Evolutionary conservation across 164 flowering plant species (phyloP).

Genomic region (Pachysandra terminalis): DNA sequence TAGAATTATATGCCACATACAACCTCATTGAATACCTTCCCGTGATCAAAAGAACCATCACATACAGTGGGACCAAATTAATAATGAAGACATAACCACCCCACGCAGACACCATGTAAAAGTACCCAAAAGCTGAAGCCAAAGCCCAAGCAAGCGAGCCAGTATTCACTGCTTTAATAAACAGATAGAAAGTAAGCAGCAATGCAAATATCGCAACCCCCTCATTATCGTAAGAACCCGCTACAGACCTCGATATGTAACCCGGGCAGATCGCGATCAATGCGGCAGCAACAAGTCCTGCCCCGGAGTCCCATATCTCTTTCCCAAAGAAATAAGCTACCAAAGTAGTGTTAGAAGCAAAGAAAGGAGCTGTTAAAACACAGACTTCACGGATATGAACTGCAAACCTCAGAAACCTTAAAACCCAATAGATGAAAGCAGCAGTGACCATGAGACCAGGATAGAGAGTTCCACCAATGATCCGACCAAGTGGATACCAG

Average conservation of each 20-base stretch:
- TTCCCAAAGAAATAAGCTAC: slow-evolving; percentile 97
- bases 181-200: slow-evolving; percentile 78
- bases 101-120: slow-evolving; percentile 99
- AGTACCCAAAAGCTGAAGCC: slow-evolving; percentile 91
- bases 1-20: slow-evolving; percentile 87
- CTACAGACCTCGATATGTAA: slow-evolving; percentile 91
- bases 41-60: slow-evolving; percentile 77
- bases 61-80: slow-evolving; percentile 88
- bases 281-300: slow-evolving; percentile 91
- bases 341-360: slow-evolving; percentile 88
- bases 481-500: slow-evolving; percentile 97
- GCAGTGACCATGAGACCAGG: slow-evolving; percentile 99
- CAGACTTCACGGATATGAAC: slow-evolving; percentile 96
- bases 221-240: slow-evolving; percentile 95
- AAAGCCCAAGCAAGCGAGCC: slow-evolving; percentile 91
- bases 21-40: slow-evolving; percentile 94
- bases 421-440: slow-evolving; percentile 56
- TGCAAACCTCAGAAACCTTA: slow-evolving; percentile 64
- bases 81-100: slow-evolving; percentile 98
- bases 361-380: slow-evolving; percentile 90
- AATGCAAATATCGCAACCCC: slow-evolving; percentile 93
- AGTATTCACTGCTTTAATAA: slow-evolving; percentile 93
- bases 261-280: slow-evolving; percentile 96
- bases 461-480: slow-evolving; percentile 91
- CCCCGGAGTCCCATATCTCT: slow-evolving; percentile 91